Conservation (phyloP, 2,329 filamentous ascomycete species). For the Pyrenochaeta sp. region DNA sequence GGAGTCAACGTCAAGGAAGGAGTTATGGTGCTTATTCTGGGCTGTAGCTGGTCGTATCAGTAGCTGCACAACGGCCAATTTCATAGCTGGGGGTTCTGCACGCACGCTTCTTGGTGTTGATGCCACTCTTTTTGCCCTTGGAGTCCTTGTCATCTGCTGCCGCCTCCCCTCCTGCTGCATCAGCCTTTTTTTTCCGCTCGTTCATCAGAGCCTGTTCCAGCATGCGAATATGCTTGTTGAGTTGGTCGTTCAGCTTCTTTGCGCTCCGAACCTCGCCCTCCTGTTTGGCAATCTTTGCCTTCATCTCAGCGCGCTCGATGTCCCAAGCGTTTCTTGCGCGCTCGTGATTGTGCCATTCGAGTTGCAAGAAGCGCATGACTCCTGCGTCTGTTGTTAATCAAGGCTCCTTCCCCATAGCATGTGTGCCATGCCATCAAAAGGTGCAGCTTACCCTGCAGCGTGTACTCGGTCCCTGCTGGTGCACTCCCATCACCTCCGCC, state of each 20-base stretch:
- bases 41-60: constrained; percentile 48
- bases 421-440: constrained; percentile 10
- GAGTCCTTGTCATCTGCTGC: constrained; percentile 51
- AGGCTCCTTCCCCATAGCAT: constrained; percentile 6
- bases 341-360: constrained; percentile 98
- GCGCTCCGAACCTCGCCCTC: constrained; percentile 89
- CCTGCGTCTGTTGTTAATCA: constrained; percentile 61
- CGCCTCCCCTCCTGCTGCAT: constrained; percentile 58
- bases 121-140: constrained; percentile 45
- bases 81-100: constrained; percentile 1
- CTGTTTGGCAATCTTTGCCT: constrained; percentile 91
- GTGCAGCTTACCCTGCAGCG: constrained; percentile 67
- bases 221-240: constrained; percentile 90
- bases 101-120: constrained; percentile 40
- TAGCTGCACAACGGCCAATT: background rate
- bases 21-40: constrained; percentile 58
- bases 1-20: constrained; percentile 59
- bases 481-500: constrained; percentile 58
- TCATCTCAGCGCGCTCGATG: constrained; percentile 99
- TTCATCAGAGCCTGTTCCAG: constrained; percentile 88
- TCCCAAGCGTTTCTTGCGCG: constrained; percentile 98
- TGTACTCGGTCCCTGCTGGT: constrained; percentile 74
- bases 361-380: constrained; percentile 99
- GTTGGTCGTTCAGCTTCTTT: constrained; percentile 85
- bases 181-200: constrained; percentile 74